Evolutionary conservation across 371 early-diverging fungal genomes (phyloP).

Genomic region (Synchytrium microbalum): DNA sequence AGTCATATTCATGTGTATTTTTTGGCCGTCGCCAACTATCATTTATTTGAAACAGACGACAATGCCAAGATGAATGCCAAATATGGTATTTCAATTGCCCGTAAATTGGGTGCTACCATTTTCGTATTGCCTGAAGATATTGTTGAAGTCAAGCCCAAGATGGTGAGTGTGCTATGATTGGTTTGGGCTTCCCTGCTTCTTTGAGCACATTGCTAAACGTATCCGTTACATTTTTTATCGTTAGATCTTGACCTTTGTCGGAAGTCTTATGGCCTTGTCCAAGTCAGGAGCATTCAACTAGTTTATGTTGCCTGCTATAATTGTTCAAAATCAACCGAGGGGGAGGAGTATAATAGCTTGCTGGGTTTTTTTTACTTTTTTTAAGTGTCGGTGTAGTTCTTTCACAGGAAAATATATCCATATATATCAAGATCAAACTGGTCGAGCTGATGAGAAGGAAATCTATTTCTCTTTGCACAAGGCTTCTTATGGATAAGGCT

Average conservation of each 20-base stretch:
- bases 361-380: no score
- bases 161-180: slow-evolving; percentile 43
- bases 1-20: slow-evolving; percentile 7
- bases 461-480: no score
- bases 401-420: no score
- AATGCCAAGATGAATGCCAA: slow-evolving; percentile 84
- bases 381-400: no score
- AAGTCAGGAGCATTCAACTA: background rate
- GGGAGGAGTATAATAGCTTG: no score
- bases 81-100: slow-evolving; percentile 93
- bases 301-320: no score
- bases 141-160: slow-evolving; percentile 85
- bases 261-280: slow-evolving; percentile 67
- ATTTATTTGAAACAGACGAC: slow-evolving; percentile 48
- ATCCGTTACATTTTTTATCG: slow-evolving; percentile 1
- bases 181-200: background rate
- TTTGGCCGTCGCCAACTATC: slow-evolving; percentile 1
- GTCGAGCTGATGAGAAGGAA: no score
- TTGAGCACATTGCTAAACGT: background rate
- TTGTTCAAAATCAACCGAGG: no score
- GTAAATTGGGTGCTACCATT: slow-evolving; percentile 96
- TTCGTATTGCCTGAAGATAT: slow-evolving; percentile 96
- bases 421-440: no score
- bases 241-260: slow-evolving; percentile 82
- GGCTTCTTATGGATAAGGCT: no score